Evolutionary conservation across 2,329 filamentous ascomycete species (phyloP).

Genomic region (Claviceps humidiphila): DNA sequence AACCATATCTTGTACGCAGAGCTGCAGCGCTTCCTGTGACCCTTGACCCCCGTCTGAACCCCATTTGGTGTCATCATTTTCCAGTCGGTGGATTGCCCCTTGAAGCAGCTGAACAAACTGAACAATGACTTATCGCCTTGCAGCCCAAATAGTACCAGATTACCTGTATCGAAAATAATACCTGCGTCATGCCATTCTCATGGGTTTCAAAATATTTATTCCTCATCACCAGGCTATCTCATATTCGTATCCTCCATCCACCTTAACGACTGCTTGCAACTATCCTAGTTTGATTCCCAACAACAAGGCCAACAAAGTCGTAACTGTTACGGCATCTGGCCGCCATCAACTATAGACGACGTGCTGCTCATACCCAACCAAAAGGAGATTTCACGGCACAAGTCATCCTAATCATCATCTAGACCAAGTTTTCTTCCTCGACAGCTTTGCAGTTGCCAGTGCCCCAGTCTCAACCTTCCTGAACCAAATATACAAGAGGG

Average conservation of each 20-base stretch:
- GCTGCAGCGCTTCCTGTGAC: not conserved
- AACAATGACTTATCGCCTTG: not conserved
- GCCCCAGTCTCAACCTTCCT: not conserved
- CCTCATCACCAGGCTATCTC: not conserved
- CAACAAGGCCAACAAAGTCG: not conserved
- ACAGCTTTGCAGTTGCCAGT: not conserved
- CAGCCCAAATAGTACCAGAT: not conserved
- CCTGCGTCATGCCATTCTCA: conserved; percentile 5
- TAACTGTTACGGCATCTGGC: not conserved
- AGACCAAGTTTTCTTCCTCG: not conserved
- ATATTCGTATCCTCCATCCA: not conserved
- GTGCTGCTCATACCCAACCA: not conserved
- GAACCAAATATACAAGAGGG: not conserved
- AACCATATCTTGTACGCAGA: not conserved
- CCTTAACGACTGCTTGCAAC: not conserved
- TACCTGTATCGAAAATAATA: not conserved
- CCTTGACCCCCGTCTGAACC: too few relatives aligned
- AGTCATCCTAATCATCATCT: not conserved
- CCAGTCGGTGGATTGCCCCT: too few relatives aligned
- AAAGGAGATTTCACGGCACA: not conserved
- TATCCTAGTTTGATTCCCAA: conserved; percentile 1
- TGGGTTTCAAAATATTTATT: conserved; percentile 5
- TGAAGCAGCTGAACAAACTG: too few relatives aligned
- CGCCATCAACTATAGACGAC: not conserved
- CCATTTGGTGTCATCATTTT: too few relatives aligned